Percentiles rank a stretch among this genome's conserved stretches.
These are phyloP conservation scores for Dipteronia sinensis DNA, from an alignment of 345 rosid species.

Conservation along the genomic window DNA sequence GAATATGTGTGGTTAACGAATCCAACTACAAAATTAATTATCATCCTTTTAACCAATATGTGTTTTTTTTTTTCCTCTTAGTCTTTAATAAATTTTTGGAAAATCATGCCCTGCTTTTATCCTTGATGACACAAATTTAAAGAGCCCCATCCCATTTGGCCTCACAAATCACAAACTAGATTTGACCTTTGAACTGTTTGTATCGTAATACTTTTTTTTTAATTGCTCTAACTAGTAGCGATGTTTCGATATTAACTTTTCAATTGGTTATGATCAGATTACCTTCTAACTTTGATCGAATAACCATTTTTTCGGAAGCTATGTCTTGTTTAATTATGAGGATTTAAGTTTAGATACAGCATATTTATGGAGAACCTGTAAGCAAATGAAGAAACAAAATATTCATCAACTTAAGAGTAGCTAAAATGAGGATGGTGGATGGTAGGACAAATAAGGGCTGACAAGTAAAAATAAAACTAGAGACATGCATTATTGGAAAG, in stretches of 20 bases:
- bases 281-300: background rate
- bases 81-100: background rate
- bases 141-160: background rate
- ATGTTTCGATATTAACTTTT: background rate
- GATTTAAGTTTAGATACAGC: background rate
- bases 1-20: background rate
- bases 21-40: background rate
- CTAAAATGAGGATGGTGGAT: constrained; percentile 6
- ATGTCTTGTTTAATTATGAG: background rate
- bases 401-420: background rate
- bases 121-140: background rate
- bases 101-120: constrained; percentile 1
- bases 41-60: background rate
- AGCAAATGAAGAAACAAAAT: background rate
- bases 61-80: background rate
- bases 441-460: background rate
- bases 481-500: background rate
- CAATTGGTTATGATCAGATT: background rate
- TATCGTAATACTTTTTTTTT: background rate
- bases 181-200: background rate
- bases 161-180: background rate
- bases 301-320: constrained; percentile 3
- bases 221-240: background rate
- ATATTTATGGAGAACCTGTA: background rate
- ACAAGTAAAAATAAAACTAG: background rate